A percentile compares a stretch with the other conserved stretches of the same genome.
Conservation (phyloP, 179 eudicot genomes). For the Spergularia azorica region DNA sequence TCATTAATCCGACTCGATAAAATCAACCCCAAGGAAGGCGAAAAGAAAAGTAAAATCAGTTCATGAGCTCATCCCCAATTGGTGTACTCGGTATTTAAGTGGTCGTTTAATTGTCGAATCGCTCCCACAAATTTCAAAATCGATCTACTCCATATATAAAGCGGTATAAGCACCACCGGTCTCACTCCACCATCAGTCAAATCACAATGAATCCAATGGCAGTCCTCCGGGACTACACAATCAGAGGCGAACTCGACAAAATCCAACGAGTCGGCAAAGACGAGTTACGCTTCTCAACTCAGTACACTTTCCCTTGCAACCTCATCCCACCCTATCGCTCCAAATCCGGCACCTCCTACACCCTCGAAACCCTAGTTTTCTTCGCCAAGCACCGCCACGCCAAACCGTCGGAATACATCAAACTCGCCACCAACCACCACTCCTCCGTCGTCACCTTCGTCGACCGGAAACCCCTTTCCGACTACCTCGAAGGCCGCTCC, state of each 20-base stretch:
- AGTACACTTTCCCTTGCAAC: conserved; percentile 61
- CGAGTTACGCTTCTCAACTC: conserved; percentile 60
- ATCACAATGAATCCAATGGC: conserved; percentile 73
- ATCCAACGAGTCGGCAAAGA: conserved; percentile 48
- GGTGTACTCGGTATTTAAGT: too few species aligned
- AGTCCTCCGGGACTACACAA: conserved; percentile 77
- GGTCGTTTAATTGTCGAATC: too few species aligned
- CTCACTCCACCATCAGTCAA: too few species aligned
- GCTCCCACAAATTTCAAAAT: too few species aligned
- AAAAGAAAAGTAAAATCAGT: too few species aligned
- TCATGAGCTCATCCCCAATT: too few species aligned
- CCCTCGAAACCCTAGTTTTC: conserved; percentile 83
- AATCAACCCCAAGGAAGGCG: too few species aligned
- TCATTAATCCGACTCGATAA: too few species aligned
- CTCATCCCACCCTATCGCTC: conserved; percentile 77
- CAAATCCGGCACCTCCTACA: conserved; percentile 69
- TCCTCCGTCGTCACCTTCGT: conserved; percentile 69
- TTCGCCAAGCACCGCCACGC: conserved; percentile 65
- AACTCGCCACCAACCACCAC: conserved; percentile 44
- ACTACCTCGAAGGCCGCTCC: conserved; percentile 68
- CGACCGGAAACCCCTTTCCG: conserved; percentile 75
- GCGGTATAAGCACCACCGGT: too few species aligned
- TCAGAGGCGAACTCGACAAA: conserved; percentile 53
- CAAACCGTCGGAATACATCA: conserved; percentile 71
- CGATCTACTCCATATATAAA: too few species aligned